phyloP scores from a whole-genome alignment of 1,284 basidiomycete species.

The Boletus sp. region DNA sequence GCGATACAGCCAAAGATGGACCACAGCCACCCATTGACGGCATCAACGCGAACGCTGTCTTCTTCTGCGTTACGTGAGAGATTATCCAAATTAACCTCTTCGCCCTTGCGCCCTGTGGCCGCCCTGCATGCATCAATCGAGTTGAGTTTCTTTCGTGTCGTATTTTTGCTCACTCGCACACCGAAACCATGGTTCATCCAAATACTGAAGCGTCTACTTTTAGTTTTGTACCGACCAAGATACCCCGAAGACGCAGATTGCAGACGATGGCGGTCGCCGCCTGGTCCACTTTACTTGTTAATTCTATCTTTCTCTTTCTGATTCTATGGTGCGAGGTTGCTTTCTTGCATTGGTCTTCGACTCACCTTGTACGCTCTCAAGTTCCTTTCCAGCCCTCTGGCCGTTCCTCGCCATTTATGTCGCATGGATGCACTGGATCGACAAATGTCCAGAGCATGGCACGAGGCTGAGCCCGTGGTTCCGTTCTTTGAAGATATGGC shows the following conservation, averaged over 20 bases:
- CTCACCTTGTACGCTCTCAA: constrained; percentile 35
- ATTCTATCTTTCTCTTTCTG: constrained; percentile 71
- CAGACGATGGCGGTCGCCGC: constrained; percentile 86
- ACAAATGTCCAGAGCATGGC: constrained; percentile 76
- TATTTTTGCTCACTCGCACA: not conserved
- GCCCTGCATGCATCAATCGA: constrained; percentile 66
- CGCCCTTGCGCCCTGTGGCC: constrained; percentile 57
- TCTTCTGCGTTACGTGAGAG: constrained; percentile 54
- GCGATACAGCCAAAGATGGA: constrained; percentile 20
- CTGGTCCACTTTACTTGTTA: constrained; percentile 82
- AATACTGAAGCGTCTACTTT: not conserved
- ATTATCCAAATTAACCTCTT: constrained; percentile 53
- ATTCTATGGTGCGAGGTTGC: constrained; percentile 66
- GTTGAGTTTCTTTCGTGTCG: constrained; percentile 42
- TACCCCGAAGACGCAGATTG: constrained; percentile 77
- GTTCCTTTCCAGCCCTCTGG: constrained; percentile 90
- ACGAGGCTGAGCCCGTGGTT: constrained; percentile 81
- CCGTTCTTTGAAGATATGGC: constrained; percentile 71
- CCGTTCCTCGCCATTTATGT: constrained; percentile 80
- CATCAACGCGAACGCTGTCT: constrained; percentile 40
- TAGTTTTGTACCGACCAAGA: constrained; percentile 71
- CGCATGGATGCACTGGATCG: constrained; percentile 77
- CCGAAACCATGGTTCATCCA: not conserved
- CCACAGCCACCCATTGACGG: constrained; percentile 12
- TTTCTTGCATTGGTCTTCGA: not conserved